Evolutionary conservation across 2,329 filamentous ascomycete genomes (phyloP), one percentile per base, ranked within the genome.

Genomic region (Emmonsia crescens): DNA sequence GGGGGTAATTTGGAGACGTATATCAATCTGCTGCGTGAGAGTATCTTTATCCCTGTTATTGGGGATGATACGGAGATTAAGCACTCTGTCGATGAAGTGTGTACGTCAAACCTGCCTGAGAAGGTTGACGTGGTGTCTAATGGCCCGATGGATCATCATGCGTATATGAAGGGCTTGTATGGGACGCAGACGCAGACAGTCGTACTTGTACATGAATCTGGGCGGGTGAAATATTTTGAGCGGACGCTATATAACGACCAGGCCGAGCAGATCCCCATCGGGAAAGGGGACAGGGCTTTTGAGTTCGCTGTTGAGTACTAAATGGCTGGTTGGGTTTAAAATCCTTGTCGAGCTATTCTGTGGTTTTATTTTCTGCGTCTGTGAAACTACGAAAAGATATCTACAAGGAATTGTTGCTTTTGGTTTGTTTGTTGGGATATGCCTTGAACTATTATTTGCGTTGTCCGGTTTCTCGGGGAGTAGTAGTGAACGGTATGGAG

Each of bases 181-280:
- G 85, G 85, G 0, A 88, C 85, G 2, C 83, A 85, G 69, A 85
- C 84, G 71, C 84, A 87, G 69, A 85, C 82, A 0, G 74, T 87
- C 8, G 75, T 87, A 1, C 71, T 88, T 16, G 83, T 85, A 24
- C 76, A 80, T 66, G 73, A 74, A 36, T 68, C 79, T n/a, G 83
- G 83, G 1, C 77, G 78, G 60, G 78, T 85, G 42, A 82, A 78
- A n/a, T 87, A 83, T 67, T 77, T 86, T 40, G 85, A 88, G 71
- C 76, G 84, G 61, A 86, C 84, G 21, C 69, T 87, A 24, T 85
- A 79, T 67, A 82, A 85, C 67, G 73, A 77, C 14, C 70, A 81
- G 54, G 82, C 79, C 2, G 74, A 75, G 42, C 73, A 78, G 2
- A 72, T 83, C 12, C 73, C 76, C 2, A 68, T 72, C 24, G 78